Evolutionary conservation across 1,284 basidiomycete species (phyloP).

Genomic region (Tilletia setariae): DNA sequence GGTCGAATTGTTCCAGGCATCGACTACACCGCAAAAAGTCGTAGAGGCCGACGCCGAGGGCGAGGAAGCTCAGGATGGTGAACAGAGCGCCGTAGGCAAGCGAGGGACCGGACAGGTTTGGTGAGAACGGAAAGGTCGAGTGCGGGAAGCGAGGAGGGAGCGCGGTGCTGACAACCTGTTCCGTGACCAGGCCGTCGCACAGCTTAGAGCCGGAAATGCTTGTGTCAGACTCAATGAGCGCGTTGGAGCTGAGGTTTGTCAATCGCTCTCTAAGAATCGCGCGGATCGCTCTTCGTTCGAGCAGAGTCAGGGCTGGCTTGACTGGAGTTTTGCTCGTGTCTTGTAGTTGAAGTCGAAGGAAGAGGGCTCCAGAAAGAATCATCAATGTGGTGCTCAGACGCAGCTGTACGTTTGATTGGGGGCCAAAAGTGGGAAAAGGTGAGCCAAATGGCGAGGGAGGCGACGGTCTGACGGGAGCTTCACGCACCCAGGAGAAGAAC

Average conservation of each 20-base stretch:
- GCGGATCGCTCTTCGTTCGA: not conserved
- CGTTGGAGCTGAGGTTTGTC: not conserved
- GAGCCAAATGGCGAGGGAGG: too few species aligned
- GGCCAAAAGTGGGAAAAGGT: too few species aligned
- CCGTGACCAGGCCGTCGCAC: not conserved
- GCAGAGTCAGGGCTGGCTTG: not conserved
- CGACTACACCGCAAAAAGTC: constrained; percentile 11
- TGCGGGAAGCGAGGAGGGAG: not conserved
- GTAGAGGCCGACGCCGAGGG: not conserved
- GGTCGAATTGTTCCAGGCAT: constrained; percentile 8
- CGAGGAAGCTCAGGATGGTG: not conserved
- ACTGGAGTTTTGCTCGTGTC: not conserved
- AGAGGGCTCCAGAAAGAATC: constrained; percentile 1
- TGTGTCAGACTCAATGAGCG: not conserved
- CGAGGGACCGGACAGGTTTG: constrained; percentile 7
- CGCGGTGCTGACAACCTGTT: not conserved
- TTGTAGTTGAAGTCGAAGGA: not conserved
- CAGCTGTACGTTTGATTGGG: not conserved
- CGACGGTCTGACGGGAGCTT: not conserved
- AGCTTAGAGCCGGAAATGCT: not conserved
- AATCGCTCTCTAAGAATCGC: not conserved
- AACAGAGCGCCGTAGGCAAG: not conserved
- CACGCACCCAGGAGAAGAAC: constrained; percentile 4
- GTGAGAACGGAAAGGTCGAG: constrained; percentile 1
- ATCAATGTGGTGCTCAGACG: constrained; percentile 10